Evolutionary conservation across 176 grass and related monocot species (phyloP), one percentile per base, ranked within the genome.

Genomic region (Eleusine indica): DNA sequence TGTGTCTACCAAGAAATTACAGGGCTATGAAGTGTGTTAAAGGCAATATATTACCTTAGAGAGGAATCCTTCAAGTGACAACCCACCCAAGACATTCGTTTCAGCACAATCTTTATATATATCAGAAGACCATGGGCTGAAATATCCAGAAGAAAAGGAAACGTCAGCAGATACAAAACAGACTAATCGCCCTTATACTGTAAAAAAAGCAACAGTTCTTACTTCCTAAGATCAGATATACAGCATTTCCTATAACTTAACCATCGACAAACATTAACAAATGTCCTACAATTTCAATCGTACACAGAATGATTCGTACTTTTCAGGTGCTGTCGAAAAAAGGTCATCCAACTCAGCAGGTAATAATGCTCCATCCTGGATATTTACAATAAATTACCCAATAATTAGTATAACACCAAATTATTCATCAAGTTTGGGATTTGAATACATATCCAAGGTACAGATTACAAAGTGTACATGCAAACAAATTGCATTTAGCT

Each of bases 21-120:
- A 9, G 17, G 37, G 25, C 25, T 51, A 39, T 16, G 11, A 47
- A 21, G 41, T 44, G 56, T 53, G 21, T n/a, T 70, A 52, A 62
- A 51, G 41, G 21, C 32, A 21, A 79, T 42, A 79, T 42, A 65
- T 38, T 69, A 99, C 96, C 93, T 99, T 83, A 69, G 93, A 99
- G 21, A 99, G 87, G 87, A 99, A 99, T 69, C 96, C 96, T 92
- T 99, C 86, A 75, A 96, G 87, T 81, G 96, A 94, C 47, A 96
- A 80, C 68, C 93, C 93, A 76, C 93, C 93, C 81, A 99, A 75
- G 71, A 92, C 93, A 85, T 96, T 99, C 86, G 90, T 99, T 79
- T 99, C 93, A 62, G 96, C 96, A 43, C 70, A 89, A 43, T 96
- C 91, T 60, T 90, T 92, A 74, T 99, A 96, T 44, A 78, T 83